Conservation (phyloP, 257 asterid species). For the Euphrasia confusa region DNA sequence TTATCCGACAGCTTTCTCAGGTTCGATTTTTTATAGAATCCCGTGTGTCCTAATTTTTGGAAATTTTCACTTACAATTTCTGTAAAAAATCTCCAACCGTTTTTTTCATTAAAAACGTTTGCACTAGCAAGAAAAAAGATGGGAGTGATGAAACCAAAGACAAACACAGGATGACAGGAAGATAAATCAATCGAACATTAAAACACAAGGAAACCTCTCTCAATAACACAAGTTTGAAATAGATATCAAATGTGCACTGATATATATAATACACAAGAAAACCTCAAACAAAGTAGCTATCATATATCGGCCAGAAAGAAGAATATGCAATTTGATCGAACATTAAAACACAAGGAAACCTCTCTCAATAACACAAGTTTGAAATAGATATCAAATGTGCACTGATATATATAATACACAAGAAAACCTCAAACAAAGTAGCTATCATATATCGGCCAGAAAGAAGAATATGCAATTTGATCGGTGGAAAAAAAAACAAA, state of each 20-base stretch:
- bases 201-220: constrained; percentile 25
- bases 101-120: too few relatives aligned
- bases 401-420: constrained; percentile 33
- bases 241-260: constrained; percentile 22
- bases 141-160: too few relatives aligned
- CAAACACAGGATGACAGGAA: neutral
- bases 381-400: constrained; percentile 22
- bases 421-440: constrained; percentile 29
- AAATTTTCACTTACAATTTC: too few relatives aligned
- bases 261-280: constrained; percentile 36
- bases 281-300: constrained; percentile 29
- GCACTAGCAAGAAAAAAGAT: too few relatives aligned
- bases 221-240: constrained; percentile 20
- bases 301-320: constrained; percentile 31
- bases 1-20: too few relatives aligned
- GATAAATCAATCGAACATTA: neutral
- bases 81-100: too few relatives aligned
- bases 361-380: constrained; percentile 21
- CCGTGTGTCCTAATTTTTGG: too few relatives aligned
- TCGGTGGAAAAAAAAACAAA: constrained; percentile 27
- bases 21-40: too few relatives aligned
- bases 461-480: constrained; percentile 31
- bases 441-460: constrained; percentile 31
- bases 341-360: constrained; percentile 23
- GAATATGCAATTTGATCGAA: constrained; percentile 32